Evolutionary conservation across 2,329 filamentous ascomycete species (phyloP).

Genomic region (Fusarium agapanthi): DNA sequence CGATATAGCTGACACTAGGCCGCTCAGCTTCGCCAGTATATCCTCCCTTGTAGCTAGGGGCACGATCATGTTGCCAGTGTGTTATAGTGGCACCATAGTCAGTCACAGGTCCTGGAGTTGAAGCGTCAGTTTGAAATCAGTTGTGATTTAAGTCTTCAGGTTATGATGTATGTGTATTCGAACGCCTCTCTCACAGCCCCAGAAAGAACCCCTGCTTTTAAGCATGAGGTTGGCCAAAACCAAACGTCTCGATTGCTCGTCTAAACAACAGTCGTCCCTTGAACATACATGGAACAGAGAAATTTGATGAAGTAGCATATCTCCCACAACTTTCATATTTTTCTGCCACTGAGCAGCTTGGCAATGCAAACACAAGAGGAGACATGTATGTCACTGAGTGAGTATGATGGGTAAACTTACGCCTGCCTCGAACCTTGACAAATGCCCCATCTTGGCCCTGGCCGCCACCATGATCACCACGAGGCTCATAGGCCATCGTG

Average conservation of each 20-base stretch:
- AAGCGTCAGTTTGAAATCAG: constrained; percentile 31
- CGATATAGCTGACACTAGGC: constrained; percentile 87
- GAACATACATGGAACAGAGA: background rate
- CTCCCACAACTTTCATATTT: background rate
- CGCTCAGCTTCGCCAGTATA: constrained; percentile 81
- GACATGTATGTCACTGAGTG: background rate
- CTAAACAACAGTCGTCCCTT: background rate
- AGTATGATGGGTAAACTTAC: constrained; percentile 51
- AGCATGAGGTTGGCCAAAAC: background rate
- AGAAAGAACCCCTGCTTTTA: background rate
- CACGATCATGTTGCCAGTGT: constrained; percentile 88
- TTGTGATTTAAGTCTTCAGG: constrained; percentile 4
- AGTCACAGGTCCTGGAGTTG: constrained; percentile 78
- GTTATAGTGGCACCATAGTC: constrained; percentile 91
- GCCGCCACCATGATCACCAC: constrained; percentile 57
- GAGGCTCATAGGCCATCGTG: constrained; percentile 64
- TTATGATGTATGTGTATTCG: background rate
- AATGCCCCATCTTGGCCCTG: constrained; percentile 55
- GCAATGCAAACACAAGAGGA: background rate
- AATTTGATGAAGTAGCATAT: background rate
- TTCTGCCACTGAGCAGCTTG: constrained; percentile 22
- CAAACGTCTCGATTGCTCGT: background rate
- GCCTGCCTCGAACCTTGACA: constrained; percentile 60
- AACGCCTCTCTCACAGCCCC: background rate
- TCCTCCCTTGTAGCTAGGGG: constrained; percentile 72